Evolutionary conservation across 2,329 filamentous ascomycete species (phyloP).

Genomic region (Trichophyton schoenleinii): DNA sequence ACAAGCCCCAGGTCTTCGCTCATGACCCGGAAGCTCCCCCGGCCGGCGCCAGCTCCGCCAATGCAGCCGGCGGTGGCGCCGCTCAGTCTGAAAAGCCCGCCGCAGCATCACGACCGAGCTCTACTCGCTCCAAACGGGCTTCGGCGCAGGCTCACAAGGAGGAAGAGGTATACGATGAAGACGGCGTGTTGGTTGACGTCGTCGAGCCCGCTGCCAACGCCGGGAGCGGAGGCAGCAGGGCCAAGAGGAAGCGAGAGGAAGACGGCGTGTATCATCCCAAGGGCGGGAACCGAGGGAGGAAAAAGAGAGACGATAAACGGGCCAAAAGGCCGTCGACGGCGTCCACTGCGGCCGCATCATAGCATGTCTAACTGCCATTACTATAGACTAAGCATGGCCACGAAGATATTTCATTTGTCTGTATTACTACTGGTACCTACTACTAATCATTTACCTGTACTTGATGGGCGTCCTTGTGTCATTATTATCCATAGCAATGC

Average conservation of each 20-base stretch:
- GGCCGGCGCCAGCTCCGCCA: neutral
- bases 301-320: slow-evolving; percentile 24
- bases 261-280: slow-evolving; percentile 37
- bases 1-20: slow-evolving; percentile 73
- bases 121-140: slow-evolving; percentile 32
- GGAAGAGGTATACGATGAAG: slow-evolving; percentile 33
- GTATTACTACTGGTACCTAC: neutral
- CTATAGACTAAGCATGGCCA: neutral
- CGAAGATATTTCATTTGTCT: neutral
- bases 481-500: neutral
- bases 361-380: neutral
- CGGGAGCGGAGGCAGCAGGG: slow-evolving; percentile 18
- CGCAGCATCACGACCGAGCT: slow-evolving; percentile 26
- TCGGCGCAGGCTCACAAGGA: slow-evolving; percentile 27
- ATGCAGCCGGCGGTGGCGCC: neutral
- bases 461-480: neutral
- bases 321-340: slow-evolving; percentile 23
- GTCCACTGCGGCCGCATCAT: slow-evolving; percentile 11
- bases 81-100: slow-evolving; percentile 26
- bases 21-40: slow-evolving; percentile 52
- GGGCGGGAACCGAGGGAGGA: slow-evolving; percentile 33
- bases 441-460: neutral
- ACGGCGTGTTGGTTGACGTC: slow-evolving; percentile 29
- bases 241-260: slow-evolving; percentile 38
- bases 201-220: slow-evolving; percentile 18